Percentiles rank a stretch among this genome's conserved stretches.
These are phyloP conservation scores for Chlorella ohadii DNA, from an alignment of 139 green algal species.

Conservation along the genomic window DNA sequence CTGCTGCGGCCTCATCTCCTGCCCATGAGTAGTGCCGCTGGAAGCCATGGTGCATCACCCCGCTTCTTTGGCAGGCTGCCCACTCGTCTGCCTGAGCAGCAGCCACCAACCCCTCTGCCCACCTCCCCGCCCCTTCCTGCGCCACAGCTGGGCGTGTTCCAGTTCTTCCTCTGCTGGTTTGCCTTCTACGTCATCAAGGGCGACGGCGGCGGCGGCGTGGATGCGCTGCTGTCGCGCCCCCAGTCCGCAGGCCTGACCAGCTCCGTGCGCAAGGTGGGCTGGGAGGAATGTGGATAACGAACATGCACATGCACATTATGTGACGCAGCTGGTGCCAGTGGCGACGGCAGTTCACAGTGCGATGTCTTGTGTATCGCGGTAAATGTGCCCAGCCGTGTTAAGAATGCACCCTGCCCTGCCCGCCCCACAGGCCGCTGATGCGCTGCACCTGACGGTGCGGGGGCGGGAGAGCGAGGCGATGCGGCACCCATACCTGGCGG, in stretches of 20 bases:
- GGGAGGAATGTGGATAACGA: background rate
- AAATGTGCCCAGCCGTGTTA: too few relatives aligned
- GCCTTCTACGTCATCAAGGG: slow-evolving; percentile 86
- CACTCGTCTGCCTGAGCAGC: too few relatives aligned
- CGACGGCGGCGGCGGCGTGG: slow-evolving; percentile 17
- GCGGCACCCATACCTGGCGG: slow-evolving; percentile 68
- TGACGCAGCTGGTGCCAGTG: background rate
- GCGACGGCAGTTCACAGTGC: too few relatives aligned
- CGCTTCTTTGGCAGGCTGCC: too few relatives aligned
- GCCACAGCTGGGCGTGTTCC: slow-evolving; percentile 59
- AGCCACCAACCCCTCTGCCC: too few relatives aligned
- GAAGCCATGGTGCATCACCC: too few relatives aligned
- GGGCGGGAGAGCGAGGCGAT: slow-evolving; percentile 21
- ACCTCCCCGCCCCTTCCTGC: too few relatives aligned
- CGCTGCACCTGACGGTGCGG: slow-evolving; percentile 40
- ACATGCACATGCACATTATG: background rate
- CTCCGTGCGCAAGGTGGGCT: slow-evolving; percentile 38
- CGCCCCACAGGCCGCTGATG: slow-evolving; percentile 33
- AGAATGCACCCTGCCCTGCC: too few relatives aligned
- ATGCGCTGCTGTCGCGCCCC: background rate
- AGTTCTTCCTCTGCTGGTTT: slow-evolving; percentile 86
- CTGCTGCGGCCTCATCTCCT: too few relatives aligned
- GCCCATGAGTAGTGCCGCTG: too few relatives aligned
- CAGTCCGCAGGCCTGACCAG: slow-evolving; percentile 24
- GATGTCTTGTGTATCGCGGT: too few relatives aligned